Evolutionary conservation across 805 yeast genomes (phyloP).

Genomic region (Clavispora phyllophila): DNA sequence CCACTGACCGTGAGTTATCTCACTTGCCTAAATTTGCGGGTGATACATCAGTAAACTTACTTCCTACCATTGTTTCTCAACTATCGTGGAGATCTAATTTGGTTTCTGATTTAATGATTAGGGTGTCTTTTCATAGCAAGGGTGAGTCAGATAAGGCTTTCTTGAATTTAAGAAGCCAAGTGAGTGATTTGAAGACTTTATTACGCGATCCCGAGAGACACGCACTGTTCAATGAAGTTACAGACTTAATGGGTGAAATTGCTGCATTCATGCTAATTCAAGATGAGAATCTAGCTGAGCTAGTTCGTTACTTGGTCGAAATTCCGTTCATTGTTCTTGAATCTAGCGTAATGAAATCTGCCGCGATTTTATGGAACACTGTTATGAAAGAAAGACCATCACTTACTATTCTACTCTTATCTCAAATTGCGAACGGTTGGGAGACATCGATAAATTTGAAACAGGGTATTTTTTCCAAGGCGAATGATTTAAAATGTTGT

Average conservation of each 20-base stretch:
- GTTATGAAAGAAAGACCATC: slow-evolving; percentile 63
- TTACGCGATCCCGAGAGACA: slow-evolving; percentile 5
- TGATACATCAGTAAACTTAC: slow-evolving; percentile 43
- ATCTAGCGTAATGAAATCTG: slow-evolving; percentile 53
- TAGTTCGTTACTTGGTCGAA: slow-evolving; percentile 48
- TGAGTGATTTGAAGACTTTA: slow-evolving; percentile 13
- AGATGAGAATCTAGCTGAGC: slow-evolving; percentile 39
- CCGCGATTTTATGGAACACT: slow-evolving; percentile 77
- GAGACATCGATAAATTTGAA: slow-evolving; percentile 54
- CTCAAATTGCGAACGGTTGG: slow-evolving; percentile 69
- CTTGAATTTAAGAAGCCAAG: slow-evolving; percentile 23
- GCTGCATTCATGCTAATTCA: slow-evolving; percentile 34
- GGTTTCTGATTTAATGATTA: slow-evolving; percentile 28
- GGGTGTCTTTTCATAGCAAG: slow-evolving; percentile 22
- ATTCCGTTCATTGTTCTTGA: slow-evolving; percentile 71
- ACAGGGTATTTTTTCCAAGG: slow-evolving; percentile 60
- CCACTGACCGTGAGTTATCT: slow-evolving; percentile 61
- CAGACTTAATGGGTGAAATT: slow-evolving; percentile 41
- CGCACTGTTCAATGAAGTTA: slow-evolving; percentile 24
- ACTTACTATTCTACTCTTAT: slow-evolving; percentile 53
- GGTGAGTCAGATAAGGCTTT: slow-evolving; percentile 26
- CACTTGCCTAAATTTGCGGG: slow-evolving; percentile 37
- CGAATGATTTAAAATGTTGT: slow-evolving; percentile 51
- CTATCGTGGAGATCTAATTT: slow-evolving; percentile 62
- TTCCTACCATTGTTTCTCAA: slow-evolving; percentile 72